Percentiles rank a stretch among this genome's conserved stretches.
Evolutionary conservation across 371 early-diverging fungal genomes (phyloP).

Genomic region (Apophysomyces trapeziformis): DNA sequence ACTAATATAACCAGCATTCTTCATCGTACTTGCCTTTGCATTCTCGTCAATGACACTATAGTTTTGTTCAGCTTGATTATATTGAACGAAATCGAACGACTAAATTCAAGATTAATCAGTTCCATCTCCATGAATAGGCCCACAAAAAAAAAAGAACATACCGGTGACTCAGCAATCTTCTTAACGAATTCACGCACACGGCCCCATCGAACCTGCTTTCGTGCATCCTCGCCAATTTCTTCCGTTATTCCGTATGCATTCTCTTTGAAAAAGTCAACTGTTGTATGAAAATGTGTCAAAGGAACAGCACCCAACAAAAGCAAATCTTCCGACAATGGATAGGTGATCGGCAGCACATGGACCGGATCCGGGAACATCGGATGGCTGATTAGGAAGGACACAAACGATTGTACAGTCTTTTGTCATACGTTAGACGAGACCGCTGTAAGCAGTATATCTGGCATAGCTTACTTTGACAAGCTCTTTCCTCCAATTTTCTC

Average conservation of each 20-base stretch:
- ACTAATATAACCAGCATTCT: background rate
- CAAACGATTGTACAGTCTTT: conserved; percentile 40
- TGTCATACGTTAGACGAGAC: background rate
- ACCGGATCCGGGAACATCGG: conserved; percentile 49
- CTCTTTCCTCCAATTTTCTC: conserved; percentile 24
- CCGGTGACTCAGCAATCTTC: conserved; percentile 42
- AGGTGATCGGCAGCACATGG: conserved; percentile 38
- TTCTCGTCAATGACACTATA: conserved; percentile 64
- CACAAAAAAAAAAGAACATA: conserved; percentile 21
- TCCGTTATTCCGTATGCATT: conserved; percentile 23
- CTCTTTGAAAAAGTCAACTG: conserved; percentile 52
- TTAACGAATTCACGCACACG: conserved; percentile 44
- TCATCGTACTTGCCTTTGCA: conserved; percentile 44
- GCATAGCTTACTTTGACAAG: conserved; percentile 26
- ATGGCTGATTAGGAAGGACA: conserved; percentile 36
- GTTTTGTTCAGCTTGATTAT: conserved; percentile 49
- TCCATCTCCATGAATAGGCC: background rate
- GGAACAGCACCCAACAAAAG: conserved; percentile 39
- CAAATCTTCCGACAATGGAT: conserved; percentile 49
- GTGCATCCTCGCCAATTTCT: conserved; percentile 28
- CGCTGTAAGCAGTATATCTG: background rate
- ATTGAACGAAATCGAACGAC: conserved; percentile 58
- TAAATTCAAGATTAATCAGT: conserved; percentile 20
- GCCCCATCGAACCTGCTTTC: conserved; percentile 52
- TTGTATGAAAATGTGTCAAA: conserved; percentile 33